Percentiles rank a stretch among this genome's conserved stretches.
Evolutionary conservation across 306 rosid species (phyloP).

Genomic region (Gynostemma pentaphyllum): DNA sequence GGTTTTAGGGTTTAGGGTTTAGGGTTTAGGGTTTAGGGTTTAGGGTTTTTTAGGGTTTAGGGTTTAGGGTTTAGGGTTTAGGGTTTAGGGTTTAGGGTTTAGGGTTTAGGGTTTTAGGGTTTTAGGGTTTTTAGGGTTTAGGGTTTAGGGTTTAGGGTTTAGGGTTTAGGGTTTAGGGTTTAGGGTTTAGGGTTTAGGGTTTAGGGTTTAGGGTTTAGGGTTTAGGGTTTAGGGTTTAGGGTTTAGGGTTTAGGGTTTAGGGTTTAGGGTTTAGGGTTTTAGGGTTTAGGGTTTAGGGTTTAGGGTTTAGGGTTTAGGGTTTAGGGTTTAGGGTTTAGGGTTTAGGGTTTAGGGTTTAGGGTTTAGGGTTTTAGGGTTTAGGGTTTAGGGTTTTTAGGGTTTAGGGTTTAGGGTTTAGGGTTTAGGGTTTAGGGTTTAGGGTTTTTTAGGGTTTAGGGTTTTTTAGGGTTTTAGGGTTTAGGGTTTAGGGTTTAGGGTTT

Average conservation of each 20-base stretch:
- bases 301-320: conserved; percentile 4
- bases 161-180: conserved; percentile 15
- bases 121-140: no score
- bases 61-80: no score
- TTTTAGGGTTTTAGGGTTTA: no score
- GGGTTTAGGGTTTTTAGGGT: no score
- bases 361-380: no score
- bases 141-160: conserved; percentile 10
- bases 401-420: conserved; percentile 16
- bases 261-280: no score
- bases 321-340: conserved; percentile 4
- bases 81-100: conserved; percentile 16
- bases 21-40: conserved; percentile 13
- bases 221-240: conserved; percentile 16
- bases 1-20: conserved; percentile 16
- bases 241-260: conserved; percentile 17
- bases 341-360: conserved; percentile 13
- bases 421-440: no score
- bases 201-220: conserved; percentile 11
- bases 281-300: not conserved
- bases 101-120: no score
- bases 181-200: conserved; percentile 9
- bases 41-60: no score
- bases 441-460: no score
- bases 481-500: no score